Base-by-base conservation (phyloP, 352 stramenopile species). In the Globisporangium emineosum region DNA sequence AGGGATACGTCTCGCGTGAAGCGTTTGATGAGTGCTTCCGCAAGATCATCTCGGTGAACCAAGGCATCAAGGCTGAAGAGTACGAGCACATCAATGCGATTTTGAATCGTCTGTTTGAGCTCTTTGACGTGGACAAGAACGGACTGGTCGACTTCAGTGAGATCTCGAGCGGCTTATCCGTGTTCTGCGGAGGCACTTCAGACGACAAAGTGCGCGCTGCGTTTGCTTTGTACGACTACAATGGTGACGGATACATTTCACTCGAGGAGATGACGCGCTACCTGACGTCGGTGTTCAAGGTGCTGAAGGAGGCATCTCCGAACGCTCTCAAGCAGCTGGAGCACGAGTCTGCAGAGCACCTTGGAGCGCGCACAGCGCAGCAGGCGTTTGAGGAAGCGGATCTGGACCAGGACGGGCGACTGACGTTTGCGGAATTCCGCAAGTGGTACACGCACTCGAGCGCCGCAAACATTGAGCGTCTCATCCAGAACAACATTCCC, bases 121-220 rank as follows among this genome's bases (percentile, higher is more conserved):
- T 94, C 8, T 94, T 97, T 62, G 89, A 97, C 40, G 72, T 86
- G 1, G 84, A 97, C 61, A 89, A 91, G 60, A 93, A 95, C 57
- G 90, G 85, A 0, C 66, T 87, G 25, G 80, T 97, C 25, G 88
- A 96, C 70, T 89, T 89, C 50, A 91, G 83, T 47, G 90, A 97
- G 69, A 91, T 97, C 15, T 91, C 83, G 6, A 88, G 83, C 29
- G 89, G 90, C 0, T 59, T 97, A 19, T 94, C 84, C 9, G 78
- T 97, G 8, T 87, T 96, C 23, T 97, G 85, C 64, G 86, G 89
- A 19, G 86, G 87, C 21, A 80, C 75, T n/a, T 90, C 78, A 0
- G 78, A 93, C 40, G 83, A 94, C 45, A 89, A 89, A 42, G 79
- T 92, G 23, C 73, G 78, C 19, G 77, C 86, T 8, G 82, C 84